Evolutionary conservation across 345 rosid species (phyloP), one percentile per base, ranked within the genome.

Genomic region (Populus davidiana): DNA sequence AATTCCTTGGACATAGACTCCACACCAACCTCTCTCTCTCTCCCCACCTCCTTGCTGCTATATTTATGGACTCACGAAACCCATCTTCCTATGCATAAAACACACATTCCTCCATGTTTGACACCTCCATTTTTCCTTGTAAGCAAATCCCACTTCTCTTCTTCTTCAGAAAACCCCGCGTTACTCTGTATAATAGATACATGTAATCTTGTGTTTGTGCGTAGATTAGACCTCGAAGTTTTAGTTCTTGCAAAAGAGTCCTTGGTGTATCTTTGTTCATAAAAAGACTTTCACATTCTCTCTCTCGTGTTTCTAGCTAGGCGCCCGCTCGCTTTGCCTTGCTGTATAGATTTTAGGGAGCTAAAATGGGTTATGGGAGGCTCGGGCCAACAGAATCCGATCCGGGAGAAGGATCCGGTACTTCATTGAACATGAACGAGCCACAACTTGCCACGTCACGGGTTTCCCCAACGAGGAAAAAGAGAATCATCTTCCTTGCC

Each of bases 401-500:
- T 18, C 77, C 65, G 2, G 76, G 72, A 25, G 78, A 72, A 11
- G 72, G 6, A 7, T 38, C 38, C 23, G 1, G 33, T 3, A 5
- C 1, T 41, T 78, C 38, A 49, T 31, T 41, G 1, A 0, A 33
- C 21, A 2, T 27, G 14, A 9, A 11, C 20, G 39, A 50, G 39
- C 81, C 78, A 56, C 77, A 70, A 61, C 79, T 29, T 13, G 0
- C 63, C 75, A n/a, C 31, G 23, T 41, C 47, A 20, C 75, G 38
- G 20, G 33, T 69, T 29, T 69, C 81, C 75, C 50, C 67, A 47
- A 11, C 54, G 73, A 74, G 73, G 76, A 78, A 35, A 39, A 88
- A 79, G 78, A 89, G 85, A 80, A 41, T 91, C 36, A 13, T 89
- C 54, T 63, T 90, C 27, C 76, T 91, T 66, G 87, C 92, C 3